Evolutionary conservation across 805 yeast species (phyloP).

Genomic region (Schwanniomyces pseudopolymorphus): DNA sequence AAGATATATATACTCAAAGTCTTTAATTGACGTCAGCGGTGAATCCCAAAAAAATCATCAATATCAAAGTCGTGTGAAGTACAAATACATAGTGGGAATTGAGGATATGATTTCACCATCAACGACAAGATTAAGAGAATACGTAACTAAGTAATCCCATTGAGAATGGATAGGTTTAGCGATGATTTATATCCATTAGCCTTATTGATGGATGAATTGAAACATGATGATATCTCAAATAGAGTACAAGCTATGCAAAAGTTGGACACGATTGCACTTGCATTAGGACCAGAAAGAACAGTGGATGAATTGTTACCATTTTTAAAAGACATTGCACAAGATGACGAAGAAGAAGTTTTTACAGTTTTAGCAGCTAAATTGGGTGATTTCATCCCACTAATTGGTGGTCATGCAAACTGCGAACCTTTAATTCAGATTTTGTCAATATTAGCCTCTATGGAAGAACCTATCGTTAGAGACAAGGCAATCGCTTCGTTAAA

Average conservation of each 20-base stretch:
- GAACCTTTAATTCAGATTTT: constrained; percentile 59
- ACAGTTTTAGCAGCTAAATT: constrained; percentile 90
- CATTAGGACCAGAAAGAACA: constrained; percentile 92
- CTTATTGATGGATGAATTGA: constrained; percentile 91
- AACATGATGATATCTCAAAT: constrained; percentile 92
- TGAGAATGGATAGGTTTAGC: constrained; percentile 32
- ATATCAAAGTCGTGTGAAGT: background rate
- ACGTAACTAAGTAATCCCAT: background rate
- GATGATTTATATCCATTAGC: constrained; percentile 92
- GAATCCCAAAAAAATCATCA: background rate
- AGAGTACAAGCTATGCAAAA: constrained; percentile 94
- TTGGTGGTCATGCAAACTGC: constrained; percentile 73
- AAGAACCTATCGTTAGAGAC: constrained; percentile 95
- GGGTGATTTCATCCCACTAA: constrained; percentile 81
- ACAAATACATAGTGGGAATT: background rate
- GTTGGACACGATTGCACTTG: constrained; percentile 90
- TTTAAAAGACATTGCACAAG: constrained; percentile 84
- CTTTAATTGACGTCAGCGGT: background rate
- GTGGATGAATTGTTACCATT: constrained; percentile 88
- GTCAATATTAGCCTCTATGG: constrained; percentile 84
- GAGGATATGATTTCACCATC: constrained; percentile 1
- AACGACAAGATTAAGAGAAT: background rate
- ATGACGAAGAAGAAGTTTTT: constrained; percentile 97
- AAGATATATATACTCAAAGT: too few species aligned
- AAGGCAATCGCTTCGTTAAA: constrained; percentile 87